Evolutionary conservation across 768 basidiomycete species (phyloP).

Genomic region (Phanerochaete sordida): DNA sequence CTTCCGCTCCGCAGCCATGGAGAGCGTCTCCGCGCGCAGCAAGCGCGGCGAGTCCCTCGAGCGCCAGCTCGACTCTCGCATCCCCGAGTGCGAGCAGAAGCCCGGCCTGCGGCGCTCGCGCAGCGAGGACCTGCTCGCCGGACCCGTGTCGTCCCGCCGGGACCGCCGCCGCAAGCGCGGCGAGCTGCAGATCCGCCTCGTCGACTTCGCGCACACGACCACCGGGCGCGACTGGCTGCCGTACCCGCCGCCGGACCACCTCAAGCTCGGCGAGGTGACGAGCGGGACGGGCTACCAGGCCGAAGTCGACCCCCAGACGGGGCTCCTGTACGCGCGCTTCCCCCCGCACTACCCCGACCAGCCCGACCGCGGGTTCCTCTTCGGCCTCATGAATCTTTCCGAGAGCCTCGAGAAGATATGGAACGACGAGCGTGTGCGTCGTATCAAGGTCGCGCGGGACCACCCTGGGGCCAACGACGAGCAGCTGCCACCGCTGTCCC

Average conservation of each 20-base stretch:
- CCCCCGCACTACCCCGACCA: slow-evolving; percentile 87
- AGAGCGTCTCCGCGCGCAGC: slow-evolving; percentile 61
- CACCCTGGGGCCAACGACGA: slow-evolving; percentile 41
- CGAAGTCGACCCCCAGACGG: slow-evolving; percentile 77
- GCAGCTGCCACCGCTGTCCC: slow-evolving; percentile 61
- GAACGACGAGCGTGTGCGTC: slow-evolving; percentile 75
- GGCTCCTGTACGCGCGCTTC: slow-evolving; percentile 86
- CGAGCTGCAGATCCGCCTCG: slow-evolving; percentile 92
- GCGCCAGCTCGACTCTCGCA: slow-evolving; percentile 31
- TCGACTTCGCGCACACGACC: slow-evolving; percentile 98
- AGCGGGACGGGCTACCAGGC: slow-evolving; percentile 75
- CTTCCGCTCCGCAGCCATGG: slow-evolving; percentile 56
- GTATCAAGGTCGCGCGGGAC: slow-evolving; percentile 62
- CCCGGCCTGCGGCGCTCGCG: slow-evolving; percentile 65
- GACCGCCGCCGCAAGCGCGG: slow-evolving; percentile 74
- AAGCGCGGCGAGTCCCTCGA: slow-evolving; percentile 80
- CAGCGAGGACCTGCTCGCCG: slow-evolving; percentile 75
- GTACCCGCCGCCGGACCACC: slow-evolving; percentile 46
- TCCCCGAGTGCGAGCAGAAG: slow-evolving; percentile 35
- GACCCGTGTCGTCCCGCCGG: slow-evolving; percentile 61
- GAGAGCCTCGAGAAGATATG: slow-evolving; percentile 79
- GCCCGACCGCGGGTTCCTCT: slow-evolving; percentile 93
- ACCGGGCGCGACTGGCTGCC: slow-evolving; percentile 90
- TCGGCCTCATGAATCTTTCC: slow-evolving; percentile 81
- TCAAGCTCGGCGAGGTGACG: slow-evolving; percentile 42